Percentiles rank a stretch among this genome's conserved stretches.
Evolutionary conservation across 768 basidiomycete species (phyloP).

Genomic region (Porphyrellus cyaneotinctus): DNA sequence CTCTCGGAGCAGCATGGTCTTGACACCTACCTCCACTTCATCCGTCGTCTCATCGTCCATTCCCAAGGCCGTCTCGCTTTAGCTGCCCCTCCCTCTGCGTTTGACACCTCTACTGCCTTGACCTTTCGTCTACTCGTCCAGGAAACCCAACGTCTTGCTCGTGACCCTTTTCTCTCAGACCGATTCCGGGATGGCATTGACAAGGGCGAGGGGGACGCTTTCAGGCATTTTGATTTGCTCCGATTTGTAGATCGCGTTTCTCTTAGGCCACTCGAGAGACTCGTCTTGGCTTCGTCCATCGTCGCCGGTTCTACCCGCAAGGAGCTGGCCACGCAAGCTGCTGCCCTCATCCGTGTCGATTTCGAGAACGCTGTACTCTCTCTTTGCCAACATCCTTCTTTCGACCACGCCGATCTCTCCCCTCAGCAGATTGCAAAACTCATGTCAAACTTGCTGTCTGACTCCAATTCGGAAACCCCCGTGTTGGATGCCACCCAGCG

Average conservation of each 20-base stretch:
- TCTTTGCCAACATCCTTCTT: slow-evolving; percentile 74
- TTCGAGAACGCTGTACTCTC: slow-evolving; percentile 77
- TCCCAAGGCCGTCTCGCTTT: slow-evolving; percentile 69
- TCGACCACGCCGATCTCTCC: slow-evolving; percentile 76
- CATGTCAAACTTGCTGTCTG: slow-evolving; percentile 74
- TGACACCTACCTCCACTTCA: slow-evolving; percentile 96
- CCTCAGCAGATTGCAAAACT: slow-evolving; percentile 74
- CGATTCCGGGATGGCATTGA: slow-evolving; percentile 88
- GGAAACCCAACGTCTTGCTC: slow-evolving; percentile 84
- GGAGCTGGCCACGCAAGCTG: slow-evolving; percentile 58
- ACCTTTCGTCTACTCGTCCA: slow-evolving; percentile 84
- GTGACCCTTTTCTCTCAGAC: slow-evolving; percentile 87
- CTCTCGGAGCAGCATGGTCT: slow-evolving; percentile 95
- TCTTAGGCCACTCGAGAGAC: slow-evolving; percentile 71
- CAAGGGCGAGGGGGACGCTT: slow-evolving; percentile 80
- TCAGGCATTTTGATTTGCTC: slow-evolving; percentile 77
- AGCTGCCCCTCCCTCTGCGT: slow-evolving; percentile 54
- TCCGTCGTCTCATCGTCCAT: slow-evolving; percentile 90
- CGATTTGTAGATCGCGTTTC: slow-evolving; percentile 82
- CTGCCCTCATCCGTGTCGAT: slow-evolving; percentile 64
- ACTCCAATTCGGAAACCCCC: slow-evolving; percentile 64
- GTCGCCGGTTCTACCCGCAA: slow-evolving; percentile 57
- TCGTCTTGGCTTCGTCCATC: slow-evolving; percentile 74
- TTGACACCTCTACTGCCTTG: slow-evolving; percentile 72
- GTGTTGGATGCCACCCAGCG: slow-evolving; percentile 69